Percentiles rank a stretch among this genome's conserved stretches.
Evolutionary conservation across 768 basidiomycete species (phyloP).

Genomic region (Clathrus columnatus): DNA sequence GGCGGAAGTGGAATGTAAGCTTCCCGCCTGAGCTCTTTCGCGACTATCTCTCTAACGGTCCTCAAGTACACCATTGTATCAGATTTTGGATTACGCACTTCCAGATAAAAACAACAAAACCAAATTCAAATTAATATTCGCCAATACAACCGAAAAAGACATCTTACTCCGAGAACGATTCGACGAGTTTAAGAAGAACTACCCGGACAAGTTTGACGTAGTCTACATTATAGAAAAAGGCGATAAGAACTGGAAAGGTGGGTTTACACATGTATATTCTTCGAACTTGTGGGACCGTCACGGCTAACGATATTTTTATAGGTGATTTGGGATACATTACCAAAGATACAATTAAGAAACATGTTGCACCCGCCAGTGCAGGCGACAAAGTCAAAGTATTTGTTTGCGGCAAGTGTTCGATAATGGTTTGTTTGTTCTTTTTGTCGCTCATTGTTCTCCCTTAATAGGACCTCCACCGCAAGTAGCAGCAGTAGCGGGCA

Average conservation of each 20-base stretch:
- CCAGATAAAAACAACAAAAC: slow-evolving; percentile 77
- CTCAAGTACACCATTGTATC: slow-evolving; percentile 71
- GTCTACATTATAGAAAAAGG: slow-evolving; percentile 85
- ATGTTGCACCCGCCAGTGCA: slow-evolving; percentile 54
- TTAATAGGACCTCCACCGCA: slow-evolving; percentile 71
- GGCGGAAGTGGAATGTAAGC: slow-evolving; percentile 90
- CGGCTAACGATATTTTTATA: slow-evolving; percentile 17
- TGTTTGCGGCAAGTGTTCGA: slow-evolving; percentile 62
- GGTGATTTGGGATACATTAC: slow-evolving; percentile 71
- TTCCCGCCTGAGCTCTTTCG: not conserved
- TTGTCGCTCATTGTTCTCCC: slow-evolving; percentile 5
- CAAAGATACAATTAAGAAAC: slow-evolving; percentile 60
- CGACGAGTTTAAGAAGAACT: slow-evolving; percentile 56
- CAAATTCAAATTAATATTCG: slow-evolving; percentile 87
- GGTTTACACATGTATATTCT: not conserved
- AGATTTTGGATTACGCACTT: slow-evolving; percentile 68
- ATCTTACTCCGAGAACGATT: slow-evolving; percentile 80
- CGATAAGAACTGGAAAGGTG: slow-evolving; percentile 50
- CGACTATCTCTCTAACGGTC: slow-evolving; percentile 9
- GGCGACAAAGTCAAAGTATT: slow-evolving; percentile 82
- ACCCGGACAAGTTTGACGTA: slow-evolving; percentile 67
- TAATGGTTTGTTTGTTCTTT: not conserved
- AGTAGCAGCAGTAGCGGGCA: slow-evolving; percentile 80
- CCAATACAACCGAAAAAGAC: slow-evolving; percentile 83
- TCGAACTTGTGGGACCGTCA: not conserved